Base-by-base conservation (phyloP, 225 moss, liverwort and hornwort genomes). In the Sphagnum contortum region DNA sequence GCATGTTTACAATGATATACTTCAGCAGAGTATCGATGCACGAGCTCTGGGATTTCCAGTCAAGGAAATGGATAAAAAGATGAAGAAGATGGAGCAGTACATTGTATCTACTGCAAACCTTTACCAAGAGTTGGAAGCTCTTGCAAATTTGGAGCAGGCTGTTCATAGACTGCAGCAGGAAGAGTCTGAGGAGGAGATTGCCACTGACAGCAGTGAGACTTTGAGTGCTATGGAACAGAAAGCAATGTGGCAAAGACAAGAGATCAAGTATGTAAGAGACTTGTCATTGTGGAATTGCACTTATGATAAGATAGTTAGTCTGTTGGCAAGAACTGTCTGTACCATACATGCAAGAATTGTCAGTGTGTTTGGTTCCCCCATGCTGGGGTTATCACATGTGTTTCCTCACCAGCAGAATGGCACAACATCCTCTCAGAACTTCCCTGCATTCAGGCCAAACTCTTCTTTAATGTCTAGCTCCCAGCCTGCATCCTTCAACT, bases 21-120 rank as follows among this genome's bases (percentile, higher is more conserved):
- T 98, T 67, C 84, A 78, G 72, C 93, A 93, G 76, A 89, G 82
- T 45, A 81, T 98, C 11, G 90, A 90, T 67, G 72, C 89, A 57
- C 77, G 77, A 62, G 74, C 74, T 12, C 66, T 82, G 73, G 92
- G 91, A 68, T 81, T 90, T 14, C 68, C 87, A 3, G 74, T 76
- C 55, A 92, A 89, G 61, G 93, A 88, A 67, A 98, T 98, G 93
- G 89, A 98, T 76, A 72, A 72, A 6, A 98, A 98, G 73, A 83
- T 90, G 67, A 93, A 87, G 75, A 92, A 91, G 73, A 98, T 98
- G 91, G 93, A 98, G 73, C 79, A 82, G 64, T 91, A 83, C 60
- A 89, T 93, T 53, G 45, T 80, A 57, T 91, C 92, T 9, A 98
- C 98, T 6, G 87, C 90, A 53, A 83, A 76, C 62, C 80, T 98